Evolutionary conservation across 305 asterid species (phyloP), one percentile per base, ranked within the genome.

Genomic region (Fraxinus velutina): DNA sequence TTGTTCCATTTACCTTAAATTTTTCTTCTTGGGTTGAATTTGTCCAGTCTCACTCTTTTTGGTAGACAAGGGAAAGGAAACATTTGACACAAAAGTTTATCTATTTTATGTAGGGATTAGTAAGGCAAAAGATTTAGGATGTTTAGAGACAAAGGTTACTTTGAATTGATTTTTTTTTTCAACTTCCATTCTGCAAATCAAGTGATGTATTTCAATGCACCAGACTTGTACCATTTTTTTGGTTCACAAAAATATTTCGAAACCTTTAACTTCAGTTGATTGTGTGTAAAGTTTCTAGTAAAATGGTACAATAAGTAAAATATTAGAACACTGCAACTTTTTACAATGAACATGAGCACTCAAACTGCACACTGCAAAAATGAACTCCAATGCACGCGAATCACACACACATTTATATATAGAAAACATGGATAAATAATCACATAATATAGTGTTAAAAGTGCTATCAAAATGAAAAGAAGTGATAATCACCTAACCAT

Each of bases 61-160:
- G 50, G 50, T 42, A 42, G 15, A 50, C 47, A 74, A 22, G 72
- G n/a, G 13, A 42, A 76, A 33, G 8, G 62, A 47, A 12, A 5
- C 74, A 60, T 29, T 75, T 86, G 78, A 83, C 76, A 82, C 57
- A 71, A 30, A 50, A 36, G 42, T 36, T 72, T 84, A 73, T 30
- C 76, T 85, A 75, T 66, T 68, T 75, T 85, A 24, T 88, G 47
- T 2, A 39, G 0, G 3, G 13, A 50, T 86, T 70, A 15, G 30
- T 73, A 33, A 79, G 64, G 75, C 74, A 84, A 78, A 47, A 70
- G 71, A 1, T 39, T 36, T 36, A 36, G 42, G 42, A 36, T 36
- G 42, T 36, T 36, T 8, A 36, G 42, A 36, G 42, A 36, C 42
- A 36, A 36, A 6, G 42, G 42, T 36, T 36, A 36, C 42, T 36